Base-by-base conservation (phyloP, 257 asterid species). In the Scutellaria galericulata region DNA sequence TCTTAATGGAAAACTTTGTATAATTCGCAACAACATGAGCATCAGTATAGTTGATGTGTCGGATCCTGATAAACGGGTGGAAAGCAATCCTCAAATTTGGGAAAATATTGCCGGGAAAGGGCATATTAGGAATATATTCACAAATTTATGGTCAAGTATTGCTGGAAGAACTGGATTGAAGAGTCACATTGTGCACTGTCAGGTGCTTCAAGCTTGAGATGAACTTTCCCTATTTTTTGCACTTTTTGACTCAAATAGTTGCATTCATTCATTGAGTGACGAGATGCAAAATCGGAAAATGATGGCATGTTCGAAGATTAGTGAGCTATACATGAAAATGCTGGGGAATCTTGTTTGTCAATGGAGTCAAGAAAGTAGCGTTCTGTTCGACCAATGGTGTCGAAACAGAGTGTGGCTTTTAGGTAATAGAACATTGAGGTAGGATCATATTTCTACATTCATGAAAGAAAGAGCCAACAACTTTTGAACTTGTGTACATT, bases 131-230 rank as follows among this genome's bases (percentile, higher is more conserved):
- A 86, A 76, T 64, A 24, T 82, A 8, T 86, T 86, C 54, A 84
- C 91, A 6, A 86, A 86, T 68, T 22, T 86, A 12, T 86, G 89
- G 91, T 86, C 89, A 20, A 86, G 87, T 24, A 84, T 86, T 45
- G 91, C 91, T 15, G 91, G 91, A 27, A 79, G 91, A 66, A 80
- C 85, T 45, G 91, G 91, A 35, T 63, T 86, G 82, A 86, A 86
- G 91, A 84, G 87, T 37, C 91, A 84, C 75, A 86, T 84, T 24
- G 89, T 86, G 76, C 91, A 86, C 60, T 86, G 89, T 44, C 91
- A 86, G 64, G 91, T 86, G 73, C 87, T 86, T 65, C 91, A 81
- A 78, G 91, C 87, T 13, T 86, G 80, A 85, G 35, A 52, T 8
- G 4, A 39, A 20, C 37, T 13, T 11, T 52, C 46, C 12, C 71